Base-by-base conservation (phyloP, 1,284 basidiomycete genomes). In the Rhodotorula sp. region DNA sequence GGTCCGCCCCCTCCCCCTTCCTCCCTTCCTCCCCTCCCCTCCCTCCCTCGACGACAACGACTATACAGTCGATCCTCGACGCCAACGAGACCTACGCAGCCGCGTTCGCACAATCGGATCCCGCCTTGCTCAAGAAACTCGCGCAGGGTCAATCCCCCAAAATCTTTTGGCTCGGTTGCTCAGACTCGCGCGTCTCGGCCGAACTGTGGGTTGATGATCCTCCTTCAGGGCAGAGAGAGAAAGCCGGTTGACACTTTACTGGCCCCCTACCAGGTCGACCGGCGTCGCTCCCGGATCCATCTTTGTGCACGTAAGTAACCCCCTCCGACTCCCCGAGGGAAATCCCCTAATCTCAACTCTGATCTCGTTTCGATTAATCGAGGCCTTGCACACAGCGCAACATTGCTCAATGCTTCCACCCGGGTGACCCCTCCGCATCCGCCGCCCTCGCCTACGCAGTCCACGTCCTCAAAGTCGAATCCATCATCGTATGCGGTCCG, bases 371-470 rank as follows among this genome's bases (percentile, higher is more conserved):
- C 28, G 38, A 14, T 43, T 43, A 43, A 43, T 43, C 38, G 38
- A 2, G 38, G 38, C 38, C 38, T 43, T 8, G 34, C 34, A 34
- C 34, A 31, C 76, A 80, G 67, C 79, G 81, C 60, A 82, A 82
- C 76, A 79, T 82, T 34, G 82, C 82, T 47, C 81, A 82, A 70
- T 81, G 82, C 74, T 88, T 94, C 82, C 89, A 89, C 75, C 83
- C 84, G 2, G 82, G 89, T 71, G 95, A 98, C 81, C 87, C 88
- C 77, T 93, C 87, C 75, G 88, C 88, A 1, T 84, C 88, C 62
- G 86, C 92, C 2, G 90, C 93, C 2, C 85, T 98, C 71, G 85
- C 87, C 14, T 97, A 90, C 81, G 94, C 91, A 14, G 85, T 97
- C 54, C 85, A 87, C 74, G 83, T 86, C 76, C 84, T 97, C 69